phyloP scores from a whole-genome alignment of 2,329 filamentous ascomycete species.

The Ophiosphaerella herpotricha region DNA sequence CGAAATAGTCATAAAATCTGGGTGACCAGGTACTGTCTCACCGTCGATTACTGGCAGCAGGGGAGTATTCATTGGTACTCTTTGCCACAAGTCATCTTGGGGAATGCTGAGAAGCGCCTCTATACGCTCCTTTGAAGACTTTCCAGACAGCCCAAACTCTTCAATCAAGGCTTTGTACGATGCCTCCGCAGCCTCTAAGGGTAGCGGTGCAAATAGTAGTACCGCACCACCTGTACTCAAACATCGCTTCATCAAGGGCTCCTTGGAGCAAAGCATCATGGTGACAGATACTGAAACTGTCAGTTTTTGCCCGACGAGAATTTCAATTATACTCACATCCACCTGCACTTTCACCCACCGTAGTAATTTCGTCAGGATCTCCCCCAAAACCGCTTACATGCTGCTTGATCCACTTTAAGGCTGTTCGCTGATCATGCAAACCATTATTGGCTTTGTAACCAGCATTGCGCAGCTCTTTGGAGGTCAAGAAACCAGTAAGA shows the following conservation, averaged over 20 bases:
- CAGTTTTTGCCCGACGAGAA: neutral
- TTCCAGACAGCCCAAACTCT: constrained; percentile 46
- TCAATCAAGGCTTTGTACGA: constrained; percentile 49
- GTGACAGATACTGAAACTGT: constrained; percentile 27
- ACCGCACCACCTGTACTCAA: constrained; percentile 47
- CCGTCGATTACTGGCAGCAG: constrained; percentile 50
- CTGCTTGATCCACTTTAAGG: constrained; percentile 44
- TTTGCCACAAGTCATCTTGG: constrained; percentile 48
- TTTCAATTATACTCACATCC: constrained; percentile 40
- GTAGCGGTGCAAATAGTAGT: constrained; percentile 49
- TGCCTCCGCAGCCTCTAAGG: constrained; percentile 47
- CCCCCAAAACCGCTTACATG: constrained; percentile 48
- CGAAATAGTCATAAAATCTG: constrained; percentile 29
- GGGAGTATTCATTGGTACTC: constrained; percentile 43
- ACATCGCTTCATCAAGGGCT: constrained; percentile 47
- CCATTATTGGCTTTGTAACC: constrained; percentile 47
- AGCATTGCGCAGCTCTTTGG: constrained; percentile 52
- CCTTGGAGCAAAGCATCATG: constrained; percentile 34
- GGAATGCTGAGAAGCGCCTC: constrained; percentile 49
- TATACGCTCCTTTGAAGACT: constrained; percentile 48
- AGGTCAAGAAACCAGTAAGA: constrained; percentile 48
- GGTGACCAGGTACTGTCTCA: constrained; percentile 45
- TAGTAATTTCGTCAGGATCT: constrained; percentile 43
- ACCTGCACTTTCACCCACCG: constrained; percentile 56
- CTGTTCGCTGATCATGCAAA: constrained; percentile 42